A percentile compares a stretch with the other conserved stretches of the same genome.
These are phyloP conservation scores for Trypanosoma cruzi DNA, from an alignment of 208 protist species.

Conservation along the genomic window DNA sequence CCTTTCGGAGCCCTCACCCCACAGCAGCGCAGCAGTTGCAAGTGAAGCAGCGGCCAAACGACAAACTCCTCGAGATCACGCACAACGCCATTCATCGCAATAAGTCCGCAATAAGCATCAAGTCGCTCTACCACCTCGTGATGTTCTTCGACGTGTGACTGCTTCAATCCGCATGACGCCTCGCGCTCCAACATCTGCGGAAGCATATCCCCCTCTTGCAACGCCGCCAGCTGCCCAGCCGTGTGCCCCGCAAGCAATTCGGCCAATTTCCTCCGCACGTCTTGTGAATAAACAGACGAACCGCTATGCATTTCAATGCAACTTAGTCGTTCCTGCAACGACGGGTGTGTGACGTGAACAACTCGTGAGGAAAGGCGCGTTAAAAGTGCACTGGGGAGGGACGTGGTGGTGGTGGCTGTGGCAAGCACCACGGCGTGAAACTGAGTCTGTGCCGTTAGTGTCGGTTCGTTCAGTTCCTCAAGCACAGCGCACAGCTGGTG, in stretches of 20 bases:
- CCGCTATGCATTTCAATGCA: slow-evolving; percentile 26
- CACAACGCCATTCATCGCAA: slow-evolving; percentile 55
- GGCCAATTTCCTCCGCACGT: slow-evolving; percentile 18
- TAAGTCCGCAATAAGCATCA: slow-evolving; percentile 49
- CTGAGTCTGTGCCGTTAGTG: not conserved
- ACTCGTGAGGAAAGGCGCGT: slow-evolving; percentile 28
- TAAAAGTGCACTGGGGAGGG: slow-evolving; percentile 25
- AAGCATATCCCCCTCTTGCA: not conserved
- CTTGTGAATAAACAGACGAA: slow-evolving; percentile 7
- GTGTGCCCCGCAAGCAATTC: slow-evolving; percentile 14
- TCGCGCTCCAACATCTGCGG: slow-evolving; percentile 25
- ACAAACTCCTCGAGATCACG: slow-evolving; percentile 64
- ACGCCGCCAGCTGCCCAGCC: slow-evolving; percentile 18
- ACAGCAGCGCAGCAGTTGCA: slow-evolving; percentile 36
- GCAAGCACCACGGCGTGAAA: slow-evolving; percentile 13
- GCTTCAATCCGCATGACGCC: not conserved
- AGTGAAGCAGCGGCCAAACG: slow-evolving; percentile 81
- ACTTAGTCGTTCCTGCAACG: slow-evolving; percentile 31
- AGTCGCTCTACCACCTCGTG: not conserved
- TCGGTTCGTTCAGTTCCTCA: slow-evolving; percentile 35
- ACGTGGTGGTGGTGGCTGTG: slow-evolving; percentile 19
- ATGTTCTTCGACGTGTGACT: slow-evolving; percentile 14
- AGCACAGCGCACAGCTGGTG: slow-evolving; percentile 51
- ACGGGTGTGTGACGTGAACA: slow-evolving; percentile 27
- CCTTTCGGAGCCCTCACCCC: slow-evolving; percentile 62